A percentile compares a stretch with the other conserved stretches of the same genome.
These are phyloP conservation scores for Leishmania tarentolae DNA, from an alignment of 208 protist species.

Conservation along the genomic window DNA sequence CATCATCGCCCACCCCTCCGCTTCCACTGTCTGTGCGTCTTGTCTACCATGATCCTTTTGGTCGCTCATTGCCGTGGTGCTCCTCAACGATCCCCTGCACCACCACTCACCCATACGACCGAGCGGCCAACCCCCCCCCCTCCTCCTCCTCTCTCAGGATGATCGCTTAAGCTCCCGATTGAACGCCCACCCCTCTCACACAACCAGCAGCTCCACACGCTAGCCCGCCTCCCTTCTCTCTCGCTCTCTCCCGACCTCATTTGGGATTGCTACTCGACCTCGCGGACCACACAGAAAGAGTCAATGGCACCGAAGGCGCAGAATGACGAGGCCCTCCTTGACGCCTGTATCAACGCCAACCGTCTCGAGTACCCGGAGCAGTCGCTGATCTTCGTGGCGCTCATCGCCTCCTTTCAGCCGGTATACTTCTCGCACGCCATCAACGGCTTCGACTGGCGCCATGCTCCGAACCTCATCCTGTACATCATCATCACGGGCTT, in stretches of 20 bases:
- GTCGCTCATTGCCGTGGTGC: neutral
- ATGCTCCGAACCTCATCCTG: slow-evolving; percentile 54
- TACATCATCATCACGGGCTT: slow-evolving; percentile 55
- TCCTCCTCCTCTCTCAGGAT: neutral
- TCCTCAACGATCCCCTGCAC: neutral
- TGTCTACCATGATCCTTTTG: slow-evolving; percentile 11
- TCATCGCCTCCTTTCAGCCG: slow-evolving; percentile 79
- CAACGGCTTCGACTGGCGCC: slow-evolving; percentile 72
- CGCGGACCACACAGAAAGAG: neutral
- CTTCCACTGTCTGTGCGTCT: neutral
- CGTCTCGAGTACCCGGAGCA: slow-evolving; percentile 80
- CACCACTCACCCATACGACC: neutral
- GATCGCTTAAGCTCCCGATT: neutral
- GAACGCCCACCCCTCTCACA: neutral
- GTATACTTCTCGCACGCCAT: slow-evolving; percentile 88
- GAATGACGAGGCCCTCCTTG: slow-evolving; percentile 74
- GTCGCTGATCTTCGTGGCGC: slow-evolving; percentile 59
- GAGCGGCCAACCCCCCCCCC: neutral
- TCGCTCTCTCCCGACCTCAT: neutral
- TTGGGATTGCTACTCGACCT: neutral
- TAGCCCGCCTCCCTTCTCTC: neutral
- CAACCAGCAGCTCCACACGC: neutral
- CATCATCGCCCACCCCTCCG: neutral
- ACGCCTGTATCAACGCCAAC: slow-evolving; percentile 86
- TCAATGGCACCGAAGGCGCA: slow-evolving; percentile 16